phyloP scores from a whole-genome alignment of 2,329 filamentous ascomycete species.

The Cytospora mali region DNA sequence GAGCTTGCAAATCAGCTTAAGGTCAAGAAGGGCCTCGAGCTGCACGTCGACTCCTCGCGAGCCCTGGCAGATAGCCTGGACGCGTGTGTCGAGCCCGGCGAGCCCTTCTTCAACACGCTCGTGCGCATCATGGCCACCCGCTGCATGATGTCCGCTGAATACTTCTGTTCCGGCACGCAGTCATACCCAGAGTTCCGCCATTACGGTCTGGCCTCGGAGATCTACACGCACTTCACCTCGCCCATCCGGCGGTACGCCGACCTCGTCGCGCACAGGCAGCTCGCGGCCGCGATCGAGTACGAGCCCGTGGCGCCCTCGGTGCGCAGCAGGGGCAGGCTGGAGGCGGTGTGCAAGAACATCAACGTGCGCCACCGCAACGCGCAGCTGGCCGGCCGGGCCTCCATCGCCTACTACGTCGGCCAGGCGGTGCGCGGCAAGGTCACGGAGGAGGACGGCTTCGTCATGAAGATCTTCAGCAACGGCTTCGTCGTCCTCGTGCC shows the following conservation, averaged over 20 bases:
- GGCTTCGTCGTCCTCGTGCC: constrained; percentile 97
- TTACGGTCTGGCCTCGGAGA: constrained; percentile 93
- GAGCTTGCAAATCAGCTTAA: constrained; percentile 89
- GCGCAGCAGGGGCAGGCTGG: constrained; percentile 80
- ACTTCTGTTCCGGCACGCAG: constrained; percentile 94
- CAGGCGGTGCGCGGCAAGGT: constrained; percentile 83
- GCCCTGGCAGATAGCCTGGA: constrained; percentile 94
- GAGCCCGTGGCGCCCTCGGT: constrained; percentile 81
- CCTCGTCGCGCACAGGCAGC: constrained; percentile 88
- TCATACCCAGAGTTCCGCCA: constrained; percentile 93
- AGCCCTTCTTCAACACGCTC: constrained; percentile 98
- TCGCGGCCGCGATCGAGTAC: constrained; percentile 94
- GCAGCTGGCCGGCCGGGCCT: constrained; percentile 90
- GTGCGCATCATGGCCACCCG: constrained; percentile 96
- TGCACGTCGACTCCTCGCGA: constrained; percentile 83
- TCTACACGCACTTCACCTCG: constrained; percentile 98
- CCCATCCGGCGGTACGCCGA: constrained; percentile 98
- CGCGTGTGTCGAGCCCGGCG: constrained; percentile 72
- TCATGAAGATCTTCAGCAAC: constrained; percentile 97
- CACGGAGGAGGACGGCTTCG: constrained; percentile 85
- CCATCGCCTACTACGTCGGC: constrained; percentile 96
- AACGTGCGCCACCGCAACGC: constrained; percentile 97
- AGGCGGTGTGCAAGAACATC: constrained; percentile 97
- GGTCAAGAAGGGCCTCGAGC: constrained; percentile 78
- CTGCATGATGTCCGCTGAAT: constrained; percentile 99